Base-by-base conservation (phyloP, 371 early-diverging fungal species). In the Umbelopsis sp. region DNA sequence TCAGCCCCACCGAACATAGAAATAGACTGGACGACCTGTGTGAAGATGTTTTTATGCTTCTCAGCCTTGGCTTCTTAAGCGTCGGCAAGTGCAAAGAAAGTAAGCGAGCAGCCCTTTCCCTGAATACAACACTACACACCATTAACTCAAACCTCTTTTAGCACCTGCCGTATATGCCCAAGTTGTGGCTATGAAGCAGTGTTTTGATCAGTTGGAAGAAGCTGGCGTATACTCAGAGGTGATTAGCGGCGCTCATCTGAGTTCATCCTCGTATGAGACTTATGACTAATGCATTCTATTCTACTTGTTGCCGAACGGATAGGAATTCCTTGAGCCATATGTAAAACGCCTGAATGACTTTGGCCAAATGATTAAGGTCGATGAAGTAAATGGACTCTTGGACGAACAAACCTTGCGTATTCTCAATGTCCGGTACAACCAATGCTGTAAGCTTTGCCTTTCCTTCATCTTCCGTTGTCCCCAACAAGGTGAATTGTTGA, bases 151-250 rank as follows among this genome's bases (percentile, higher is more conserved):
- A 20, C 52, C 8, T 25, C 22, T 62, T 37, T 18, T 63, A 82
- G 83, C 70, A 44, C 91, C 92, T 24, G 92, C 93, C 32, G 90
- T 91, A 0, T 92, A 92, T 78, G 89, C 91, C 7, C 92, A 92
- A 70, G 84, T 93, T 37, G 83, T 91, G 3, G 89, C 93, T 2
- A 90, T 93, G 69, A 88, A 91, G 91, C 93, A 93, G 78, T 91
- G 90, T 71, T 84, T 92, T 72, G 88, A 86, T 63, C 80, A 91
- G 45, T 70, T 91, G 24, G 81, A 87, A 50, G 92, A 90, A 65
- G 84, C 87, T 24, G 93, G 89, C 4, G 80, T 90, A 32, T 92
- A 90, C 72, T 86, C 86, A 12, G 79, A 82, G 37, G 57, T 57
- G 35, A 57, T 1, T 5, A 6, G 29, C 29, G 48, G n/a, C 1